phyloP scores from a whole-genome alignment of 164 flowering plant genomes.

The Berberis thunbergii region DNA sequence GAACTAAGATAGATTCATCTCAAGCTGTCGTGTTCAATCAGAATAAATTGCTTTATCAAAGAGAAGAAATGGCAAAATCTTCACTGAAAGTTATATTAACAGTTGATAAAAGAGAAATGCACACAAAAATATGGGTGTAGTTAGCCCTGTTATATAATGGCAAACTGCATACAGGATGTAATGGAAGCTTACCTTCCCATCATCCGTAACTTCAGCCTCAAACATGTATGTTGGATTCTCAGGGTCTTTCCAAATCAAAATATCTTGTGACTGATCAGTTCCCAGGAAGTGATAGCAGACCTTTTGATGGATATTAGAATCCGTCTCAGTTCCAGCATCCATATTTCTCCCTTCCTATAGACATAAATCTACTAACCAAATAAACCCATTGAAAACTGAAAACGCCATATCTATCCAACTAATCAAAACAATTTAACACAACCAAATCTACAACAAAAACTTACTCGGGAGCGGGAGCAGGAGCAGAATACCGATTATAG shows the following conservation, averaged over 20 bases:
- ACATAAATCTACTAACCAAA: conserved; percentile 3
- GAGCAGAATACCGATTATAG: conserved; percentile 86
- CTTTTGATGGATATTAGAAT: conserved; percentile 68
- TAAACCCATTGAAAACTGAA: neutral
- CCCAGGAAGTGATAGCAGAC: conserved; percentile 85
- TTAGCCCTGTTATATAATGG: no score
- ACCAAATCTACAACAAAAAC: no score
- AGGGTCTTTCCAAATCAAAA: conserved; percentile 86
- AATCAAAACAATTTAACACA: neutral
- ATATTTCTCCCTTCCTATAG: conserved; percentile 56
- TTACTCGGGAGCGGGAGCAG: conserved; percentile 41
- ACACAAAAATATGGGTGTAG: no score
- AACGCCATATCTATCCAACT: no score
- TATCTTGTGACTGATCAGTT: conserved; percentile 81
- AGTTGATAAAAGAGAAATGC: no score
- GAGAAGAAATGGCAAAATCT: no score
- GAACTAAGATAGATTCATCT: no score
- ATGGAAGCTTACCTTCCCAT: conserved; percentile 63
- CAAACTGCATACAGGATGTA: no score
- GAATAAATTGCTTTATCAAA: no score
- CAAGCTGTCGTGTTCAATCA: no score
- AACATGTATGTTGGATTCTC: conserved; percentile 58
- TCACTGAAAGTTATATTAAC: no score
- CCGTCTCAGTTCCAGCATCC: conserved; percentile 96
- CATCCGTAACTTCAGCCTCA: conserved; percentile 62